Evolutionary conservation across 768 basidiomycete genomes (phyloP), one percentile per base, ranked within the genome.

Genomic region (Termitomyces sp.): DNA sequence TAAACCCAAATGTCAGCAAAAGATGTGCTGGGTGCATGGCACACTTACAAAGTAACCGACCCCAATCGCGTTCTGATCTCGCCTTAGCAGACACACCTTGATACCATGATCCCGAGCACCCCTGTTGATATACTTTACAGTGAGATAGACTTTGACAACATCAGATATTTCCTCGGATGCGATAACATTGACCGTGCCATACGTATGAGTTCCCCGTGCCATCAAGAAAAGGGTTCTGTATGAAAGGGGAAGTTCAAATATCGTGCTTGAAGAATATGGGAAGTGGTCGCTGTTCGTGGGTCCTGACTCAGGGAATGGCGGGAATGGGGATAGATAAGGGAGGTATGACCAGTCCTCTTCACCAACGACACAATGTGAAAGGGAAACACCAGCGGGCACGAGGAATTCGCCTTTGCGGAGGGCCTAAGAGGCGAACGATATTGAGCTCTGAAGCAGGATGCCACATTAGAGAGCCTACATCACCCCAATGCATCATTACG

Each of bases 21-120:
- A 45, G 14, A 5, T 39, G 37, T 8, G 21, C 23, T 3, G 5
- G 10, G 9, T 48, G 1, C 8, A 42, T 3, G 16, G 23, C 28
- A 11, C 2, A 66, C 74, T 45, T 54, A 74, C 74, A 54, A 74
- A 76, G 32, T 72, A 68, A 30, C 73, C 73, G 28, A 76, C 66
- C 35, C 74, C 74, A 42, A 55, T 52, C 46, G 66, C 69, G n/a
- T 61, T 61, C 2, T 65, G 56, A 11, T 56, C 53, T 10, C 70
- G 66, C 43, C 58, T 50, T 46, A 71, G 60, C 12, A 66, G 54
- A 61, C 74, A 76, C 14, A 70, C 66, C 49, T 68, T 67, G 16
- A 67, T 65, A 17, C 52, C 61, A 4, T 44, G 30, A 46, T 69
- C 67, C 30, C 62, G 67, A 8, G 61, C 59, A 51, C 57, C 48